Base-by-base conservation (phyloP, 2,329 filamentous ascomycete genomes). In the Colletotrichum acutatum region DNA sequence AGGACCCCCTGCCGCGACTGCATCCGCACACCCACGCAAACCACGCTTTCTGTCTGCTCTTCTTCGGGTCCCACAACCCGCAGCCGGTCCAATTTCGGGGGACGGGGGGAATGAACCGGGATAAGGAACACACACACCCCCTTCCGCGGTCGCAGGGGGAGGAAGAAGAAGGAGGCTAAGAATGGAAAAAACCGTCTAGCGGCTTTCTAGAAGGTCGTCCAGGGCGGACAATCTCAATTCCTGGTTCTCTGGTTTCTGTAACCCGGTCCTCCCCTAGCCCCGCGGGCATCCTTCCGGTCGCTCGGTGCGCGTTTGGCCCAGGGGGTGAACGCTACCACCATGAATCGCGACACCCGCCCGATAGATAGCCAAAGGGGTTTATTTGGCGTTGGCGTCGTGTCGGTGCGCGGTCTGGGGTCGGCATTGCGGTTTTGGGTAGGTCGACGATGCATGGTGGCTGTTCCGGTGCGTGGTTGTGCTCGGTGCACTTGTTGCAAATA, bases 181-280 rank as follows among this genome's bases (percentile, higher is more conserved):
- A 6, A n/a, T 16, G 16, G 32, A 24, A 42, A 42, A 42, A 42
- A 16, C 37, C n/a, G 46, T 64, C 61, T 64, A 64, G 56, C 70
- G 42, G n/a, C 57, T 5, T 72, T 72, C 70, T 70, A 72, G 70
- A 72, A 72, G 59, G 49, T 58, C 49, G 37, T 34, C 42, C 7
- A 49, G 42, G 66, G 42, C 37, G 58, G 26, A 37, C 30, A 63
- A 42, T 42, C 26, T 24, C 11, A 28, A 42, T 9, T 11, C 32
- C 46, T 54, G 34, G 37, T 34, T 26, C 32, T 14, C 58, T n/a
- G n/a, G 7, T 42, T 6, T n/a, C 16, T 49, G 19, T 9, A 49
- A 49, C 42, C 42, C 42, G 42, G 42, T 11, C 37, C 53, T 14
- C 19, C 67, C 42, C n/a, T 49, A 30, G 28, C 28, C 46, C 30